A percentile compares a stretch with the other conserved stretches of the same genome.
These are phyloP conservation scores for Jimgerdemannia flammicorona DNA, from an alignment of 192 early-diverging fungal species.

Conservation along the genomic window DNA sequence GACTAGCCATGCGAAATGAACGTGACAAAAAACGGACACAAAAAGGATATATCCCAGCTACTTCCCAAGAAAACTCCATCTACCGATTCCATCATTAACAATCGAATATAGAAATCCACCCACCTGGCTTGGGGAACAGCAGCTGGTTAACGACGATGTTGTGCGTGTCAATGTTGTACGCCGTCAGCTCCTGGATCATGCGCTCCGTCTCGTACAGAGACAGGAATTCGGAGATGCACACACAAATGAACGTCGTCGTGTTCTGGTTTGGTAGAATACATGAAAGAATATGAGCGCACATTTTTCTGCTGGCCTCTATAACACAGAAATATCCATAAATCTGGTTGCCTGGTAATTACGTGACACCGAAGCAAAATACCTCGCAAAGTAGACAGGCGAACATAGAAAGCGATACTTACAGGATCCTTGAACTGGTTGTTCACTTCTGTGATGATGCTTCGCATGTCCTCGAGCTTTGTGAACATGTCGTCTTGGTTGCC, in stretches of 20 bases:
- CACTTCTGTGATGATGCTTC: slow-evolving; percentile 94
- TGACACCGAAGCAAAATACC: too few species aligned
- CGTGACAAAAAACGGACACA: background rate
- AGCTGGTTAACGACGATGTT: slow-evolving; percentile 99
- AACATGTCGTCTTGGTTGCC: slow-evolving; percentile 94
- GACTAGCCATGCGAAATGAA: slow-evolving; percentile 41
- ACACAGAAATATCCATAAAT: background rate
- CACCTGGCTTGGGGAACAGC: slow-evolving; percentile 87
- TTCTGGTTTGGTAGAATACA: slow-evolving; percentile 43
- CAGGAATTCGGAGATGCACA: slow-evolving; percentile 99
- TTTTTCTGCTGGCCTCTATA: too few species aligned
- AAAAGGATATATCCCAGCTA: slow-evolving; percentile 1
- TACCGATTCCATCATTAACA: background rate
- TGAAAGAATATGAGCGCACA: background rate
- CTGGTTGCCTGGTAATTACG: background rate
- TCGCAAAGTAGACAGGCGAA: background rate
- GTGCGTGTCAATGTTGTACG: slow-evolving; percentile 97
- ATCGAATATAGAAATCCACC: background rate
- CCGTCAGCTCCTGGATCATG: slow-evolving; percentile 98
- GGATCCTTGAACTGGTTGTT: slow-evolving; percentile 99
- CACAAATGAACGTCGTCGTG: slow-evolving; percentile 98
- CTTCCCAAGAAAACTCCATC: background rate
- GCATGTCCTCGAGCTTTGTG: slow-evolving; percentile 93
- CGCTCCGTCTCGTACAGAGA: slow-evolving; percentile 99
- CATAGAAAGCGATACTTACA: slow-evolving; percentile 36